A percentile compares a stretch with the other conserved stretches of the same genome.
Conservation (phyloP, 768 basidiomycete genomes). For the Guyanaporus albipodus region DNA sequence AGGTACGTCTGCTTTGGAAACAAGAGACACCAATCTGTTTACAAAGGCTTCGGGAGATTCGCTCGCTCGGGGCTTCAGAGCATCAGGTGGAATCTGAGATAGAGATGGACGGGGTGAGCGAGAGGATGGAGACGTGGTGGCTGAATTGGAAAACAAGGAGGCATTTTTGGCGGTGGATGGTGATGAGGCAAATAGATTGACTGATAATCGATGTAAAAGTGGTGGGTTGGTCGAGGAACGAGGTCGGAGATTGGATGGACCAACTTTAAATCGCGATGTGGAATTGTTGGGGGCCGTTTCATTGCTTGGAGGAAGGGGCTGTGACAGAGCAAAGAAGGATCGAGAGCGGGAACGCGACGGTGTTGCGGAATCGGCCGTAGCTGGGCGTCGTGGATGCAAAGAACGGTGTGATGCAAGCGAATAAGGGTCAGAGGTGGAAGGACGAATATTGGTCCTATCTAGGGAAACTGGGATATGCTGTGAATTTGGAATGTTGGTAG, state of each 20-base stretch:
- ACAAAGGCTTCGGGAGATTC: constrained; percentile 75
- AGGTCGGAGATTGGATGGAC: constrained; percentile 38
- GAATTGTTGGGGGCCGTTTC: constrained; percentile 1
- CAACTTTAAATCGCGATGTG: constrained; percentile 15
- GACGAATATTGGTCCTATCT: constrained; percentile 11
- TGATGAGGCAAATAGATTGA: constrained; percentile 55
- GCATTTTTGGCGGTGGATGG: constrained; percentile 28
- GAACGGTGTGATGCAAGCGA: constrained; percentile 12
- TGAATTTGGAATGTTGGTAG: constrained; percentile 11
- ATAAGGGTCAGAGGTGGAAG: constrained; percentile 17
- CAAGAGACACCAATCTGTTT: constrained; percentile 53
- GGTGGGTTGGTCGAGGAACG: constrained; percentile 64
- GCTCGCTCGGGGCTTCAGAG: constrained; percentile 52
- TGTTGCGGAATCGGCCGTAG: constrained; percentile 40
- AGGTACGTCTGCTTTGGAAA: constrained; percentile 77
- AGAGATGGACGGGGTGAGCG: constrained; percentile 45
- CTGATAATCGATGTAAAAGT: constrained; percentile 63
- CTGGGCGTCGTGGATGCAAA: constrained; percentile 34
- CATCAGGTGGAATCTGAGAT: constrained; percentile 40
- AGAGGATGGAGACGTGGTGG: constrained; percentile 23
- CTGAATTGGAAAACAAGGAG: constrained; percentile 5
- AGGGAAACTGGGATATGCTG: constrained; percentile 5
- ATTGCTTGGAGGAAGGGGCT: constrained; percentile 13
- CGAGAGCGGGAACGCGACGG: constrained; percentile 33
- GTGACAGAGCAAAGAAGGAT: constrained; percentile 26